A percentile compares a stretch with the other conserved stretches of the same genome.
Evolutionary conservation across 352 stramenopile species (phyloP).

Genomic region (Globisporangium ultimum): DNA sequence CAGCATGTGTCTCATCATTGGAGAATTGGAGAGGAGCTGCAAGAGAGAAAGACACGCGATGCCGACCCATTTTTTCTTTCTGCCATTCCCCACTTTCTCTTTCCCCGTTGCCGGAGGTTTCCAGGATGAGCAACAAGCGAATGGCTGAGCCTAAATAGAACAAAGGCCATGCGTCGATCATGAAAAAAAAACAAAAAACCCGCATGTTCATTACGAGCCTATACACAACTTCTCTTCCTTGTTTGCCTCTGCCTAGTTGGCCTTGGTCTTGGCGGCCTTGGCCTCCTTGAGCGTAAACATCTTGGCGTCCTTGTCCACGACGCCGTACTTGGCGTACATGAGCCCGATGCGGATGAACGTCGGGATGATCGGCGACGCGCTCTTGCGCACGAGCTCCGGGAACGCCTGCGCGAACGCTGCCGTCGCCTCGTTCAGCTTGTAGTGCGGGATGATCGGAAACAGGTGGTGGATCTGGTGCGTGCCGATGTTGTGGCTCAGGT

Average conservation of each 20-base stretch:
- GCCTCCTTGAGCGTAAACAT: constrained; percentile 71
- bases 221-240: too few species aligned
- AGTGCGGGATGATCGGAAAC: constrained; percentile 86
- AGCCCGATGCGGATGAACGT: constrained; percentile 59
- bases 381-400: constrained; percentile 71
- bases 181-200: too few species aligned
- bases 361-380: constrained; percentile 58
- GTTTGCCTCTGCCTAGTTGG: constrained; percentile 1
- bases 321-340: constrained; percentile 69
- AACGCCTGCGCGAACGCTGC: constrained; percentile 61
- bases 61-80: neutral
- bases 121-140: neutral
- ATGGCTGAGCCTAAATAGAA: too few species aligned
- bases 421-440: constrained; percentile 71
- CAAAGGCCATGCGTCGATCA: too few species aligned
- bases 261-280: constrained; percentile 24
- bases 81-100: neutral
- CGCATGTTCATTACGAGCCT: too few species aligned
- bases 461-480: constrained; percentile 86
- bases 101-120: too few species aligned
- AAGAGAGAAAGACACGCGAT: too few species aligned
- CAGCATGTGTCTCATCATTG: neutral
- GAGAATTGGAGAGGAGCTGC: too few species aligned
- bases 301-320: constrained; percentile 60
- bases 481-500: constrained; percentile 86